Evolutionary conservation across 169 alveolate genomes (phyloP).

Genomic region (Cytauxzoon felis): DNA sequence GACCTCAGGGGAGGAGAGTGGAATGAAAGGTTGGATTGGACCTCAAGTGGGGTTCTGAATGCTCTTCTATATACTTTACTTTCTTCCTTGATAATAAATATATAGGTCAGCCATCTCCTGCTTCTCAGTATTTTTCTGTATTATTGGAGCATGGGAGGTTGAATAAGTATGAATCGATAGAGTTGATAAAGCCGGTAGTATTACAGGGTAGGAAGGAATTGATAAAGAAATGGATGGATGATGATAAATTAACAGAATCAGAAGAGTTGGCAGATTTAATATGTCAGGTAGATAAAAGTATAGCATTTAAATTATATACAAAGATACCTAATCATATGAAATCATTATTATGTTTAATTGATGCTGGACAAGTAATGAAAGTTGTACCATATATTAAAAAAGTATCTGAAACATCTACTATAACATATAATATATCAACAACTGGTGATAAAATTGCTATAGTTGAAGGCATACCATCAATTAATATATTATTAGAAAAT

Average conservation of each 20-base stretch:
- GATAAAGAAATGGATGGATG: slow-evolving; percentile 93
- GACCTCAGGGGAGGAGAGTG: slow-evolving; percentile 61
- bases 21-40: slow-evolving; percentile 73
- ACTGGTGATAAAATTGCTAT: slow-evolving; percentile 50
- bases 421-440: slow-evolving; percentile 10
- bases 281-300: slow-evolving; percentile 82
- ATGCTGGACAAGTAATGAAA: slow-evolving; percentile 83
- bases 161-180: slow-evolving; percentile 94
- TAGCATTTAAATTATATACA: slow-evolving; percentile 89
- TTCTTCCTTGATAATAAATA: slow-evolving; percentile 49
- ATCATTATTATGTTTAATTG: slow-evolving; percentile 89
- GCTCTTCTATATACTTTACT: slow-evolving; percentile 58
- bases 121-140: slow-evolving; percentile 94
- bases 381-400: slow-evolving; percentile 45
- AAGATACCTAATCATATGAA: slow-evolving; percentile 78
- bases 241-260: slow-evolving; percentile 94
- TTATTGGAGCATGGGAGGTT: slow-evolving; percentile 92
- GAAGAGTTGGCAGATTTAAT: slow-evolving; percentile 96
- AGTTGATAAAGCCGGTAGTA: slow-evolving; percentile 94
- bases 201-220: slow-evolving; percentile 87
- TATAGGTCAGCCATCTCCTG: slow-evolving; percentile 87
- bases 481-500: slow-evolving; percentile 57
- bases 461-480: slow-evolving; percentile 59
- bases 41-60: slow-evolving; percentile 69
- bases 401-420: slow-evolving; percentile 7